These are phyloP conservation scores for Xylaria castorea DNA, from an alignment of 495 filamentous ascomycete genomes.

Conservation along the genomic window DNA sequence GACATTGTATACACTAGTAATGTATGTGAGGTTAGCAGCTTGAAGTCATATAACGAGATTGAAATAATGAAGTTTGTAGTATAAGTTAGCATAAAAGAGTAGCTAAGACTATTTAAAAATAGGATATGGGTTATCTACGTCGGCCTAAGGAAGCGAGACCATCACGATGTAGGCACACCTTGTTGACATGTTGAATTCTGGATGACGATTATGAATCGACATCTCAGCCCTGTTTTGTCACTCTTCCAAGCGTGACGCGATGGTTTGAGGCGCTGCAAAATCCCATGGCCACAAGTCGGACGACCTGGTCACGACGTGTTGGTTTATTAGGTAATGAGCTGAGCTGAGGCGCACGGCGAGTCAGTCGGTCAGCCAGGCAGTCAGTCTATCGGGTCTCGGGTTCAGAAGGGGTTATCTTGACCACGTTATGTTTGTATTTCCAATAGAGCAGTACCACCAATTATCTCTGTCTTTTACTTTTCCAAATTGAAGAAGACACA, in stretches of 20 bases:
- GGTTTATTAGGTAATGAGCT: constrained; percentile 9
- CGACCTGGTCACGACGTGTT: background rate
- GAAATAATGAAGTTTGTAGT: background rate
- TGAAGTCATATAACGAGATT: background rate
- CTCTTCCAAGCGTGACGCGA: constrained; percentile 8
- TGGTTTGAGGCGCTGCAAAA: constrained; percentile 14
- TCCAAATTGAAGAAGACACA: background rate
- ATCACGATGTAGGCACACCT: background rate
- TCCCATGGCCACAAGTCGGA: background rate
- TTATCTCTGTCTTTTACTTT: background rate
- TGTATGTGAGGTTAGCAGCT: no score
- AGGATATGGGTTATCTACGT: background rate
- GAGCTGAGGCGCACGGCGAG: constrained; percentile 12
- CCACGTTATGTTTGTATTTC: background rate
- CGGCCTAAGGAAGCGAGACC: no score
- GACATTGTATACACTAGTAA: no score
- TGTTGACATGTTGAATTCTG: background rate
- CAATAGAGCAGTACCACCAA: no score
- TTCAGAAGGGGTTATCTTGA: background rate
- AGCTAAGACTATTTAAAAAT: no score
- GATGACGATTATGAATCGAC: background rate
- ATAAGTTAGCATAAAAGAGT: no score
- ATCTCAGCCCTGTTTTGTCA: constrained; percentile 13
- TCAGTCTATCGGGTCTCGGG: background rate
- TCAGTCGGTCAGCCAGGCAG: background rate